Percentiles rank a stretch among this genome's conserved stretches.
phyloP scores from a whole-genome alignment of 495 filamentous ascomycete species.

The Penicillium longicatenatum region DNA sequence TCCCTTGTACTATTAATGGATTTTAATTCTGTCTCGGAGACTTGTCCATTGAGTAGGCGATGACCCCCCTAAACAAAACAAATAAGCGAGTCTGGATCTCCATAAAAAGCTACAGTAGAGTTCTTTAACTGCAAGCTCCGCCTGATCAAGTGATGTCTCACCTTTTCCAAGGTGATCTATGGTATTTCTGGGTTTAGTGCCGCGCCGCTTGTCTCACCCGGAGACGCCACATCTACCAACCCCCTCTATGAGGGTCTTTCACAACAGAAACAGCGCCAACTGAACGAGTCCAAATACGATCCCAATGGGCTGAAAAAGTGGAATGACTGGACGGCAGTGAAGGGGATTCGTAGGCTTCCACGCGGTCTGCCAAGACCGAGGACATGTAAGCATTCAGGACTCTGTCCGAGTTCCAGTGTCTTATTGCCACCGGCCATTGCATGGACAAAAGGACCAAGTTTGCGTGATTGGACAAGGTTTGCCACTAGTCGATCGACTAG shows the following conservation, averaged over 20 bases:
- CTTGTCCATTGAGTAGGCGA: neutral
- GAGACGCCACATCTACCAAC: constrained; percentile 6
- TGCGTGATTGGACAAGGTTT: neutral
- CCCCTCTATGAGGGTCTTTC: neutral
- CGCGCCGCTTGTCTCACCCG: constrained; percentile 13
- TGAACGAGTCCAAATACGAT: neutral
- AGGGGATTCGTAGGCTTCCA: constrained; percentile 23
- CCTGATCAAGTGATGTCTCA: constrained; percentile 14
- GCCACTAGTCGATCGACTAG: neutral
- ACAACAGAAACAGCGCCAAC: neutral
- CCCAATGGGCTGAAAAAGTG: neutral
- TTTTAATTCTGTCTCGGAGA: neutral
- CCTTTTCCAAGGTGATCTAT: constrained; percentile 4
- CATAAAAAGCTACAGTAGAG: neutral
- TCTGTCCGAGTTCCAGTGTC: neutral
- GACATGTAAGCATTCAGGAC: neutral
- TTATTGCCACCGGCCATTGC: neutral
- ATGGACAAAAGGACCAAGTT: neutral
- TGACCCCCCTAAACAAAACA: neutral
- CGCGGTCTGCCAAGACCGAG: constrained; percentile 21
- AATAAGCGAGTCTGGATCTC: neutral
- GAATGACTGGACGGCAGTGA: constrained; percentile 1
- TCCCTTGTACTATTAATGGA: neutral
- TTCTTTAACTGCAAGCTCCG: neutral
- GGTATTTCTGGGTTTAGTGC: neutral